phyloP scores from a whole-genome alignment of 2,329 filamentous ascomycete species.

The Aspergillus hortae region DNA sequence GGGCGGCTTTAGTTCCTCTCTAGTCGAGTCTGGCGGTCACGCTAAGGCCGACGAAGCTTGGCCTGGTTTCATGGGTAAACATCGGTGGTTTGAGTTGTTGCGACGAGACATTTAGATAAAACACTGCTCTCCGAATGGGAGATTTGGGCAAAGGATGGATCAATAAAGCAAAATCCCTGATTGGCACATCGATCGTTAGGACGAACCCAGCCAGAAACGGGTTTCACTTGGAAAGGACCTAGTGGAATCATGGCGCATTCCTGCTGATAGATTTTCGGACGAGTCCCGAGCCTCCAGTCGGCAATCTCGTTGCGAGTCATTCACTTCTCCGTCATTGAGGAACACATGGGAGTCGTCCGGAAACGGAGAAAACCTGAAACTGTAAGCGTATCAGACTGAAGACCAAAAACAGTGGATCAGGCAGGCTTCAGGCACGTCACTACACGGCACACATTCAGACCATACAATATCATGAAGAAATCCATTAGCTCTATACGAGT shows the following conservation, averaged over 20 bases:
- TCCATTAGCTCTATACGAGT: slow-evolving; percentile 11
- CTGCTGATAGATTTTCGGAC: not conserved
- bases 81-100: slow-evolving; percentile 11
- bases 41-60: slow-evolving; percentile 9
- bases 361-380: slow-evolving; percentile 2
- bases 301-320: too few relatives aligned
- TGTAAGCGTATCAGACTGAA: slow-evolving; percentile 4
- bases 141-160: slow-evolving; percentile 7
- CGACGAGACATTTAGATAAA: slow-evolving; percentile 11
- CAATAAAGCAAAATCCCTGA: slow-evolving; percentile 9
- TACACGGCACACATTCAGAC: not conserved
- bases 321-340: too few relatives aligned
- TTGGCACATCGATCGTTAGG: slow-evolving; percentile 3
- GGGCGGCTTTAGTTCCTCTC: slow-evolving; percentile 5
- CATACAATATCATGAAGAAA: not conserved
- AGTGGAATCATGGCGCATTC: not conserved
- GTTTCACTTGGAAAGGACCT: not conserved
- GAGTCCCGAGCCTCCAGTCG: not conserved
- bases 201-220: not conserved
- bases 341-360: too few relatives aligned
- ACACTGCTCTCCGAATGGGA: slow-evolving; percentile 6
- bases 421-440: not conserved
- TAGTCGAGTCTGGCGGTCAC: slow-evolving; percentile 5
- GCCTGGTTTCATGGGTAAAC: slow-evolving; percentile 11
- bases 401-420: not conserved